phyloP scores from a whole-genome alignment of 495 filamentous ascomycete genomes.

The Usnea hakonensis region DNA sequence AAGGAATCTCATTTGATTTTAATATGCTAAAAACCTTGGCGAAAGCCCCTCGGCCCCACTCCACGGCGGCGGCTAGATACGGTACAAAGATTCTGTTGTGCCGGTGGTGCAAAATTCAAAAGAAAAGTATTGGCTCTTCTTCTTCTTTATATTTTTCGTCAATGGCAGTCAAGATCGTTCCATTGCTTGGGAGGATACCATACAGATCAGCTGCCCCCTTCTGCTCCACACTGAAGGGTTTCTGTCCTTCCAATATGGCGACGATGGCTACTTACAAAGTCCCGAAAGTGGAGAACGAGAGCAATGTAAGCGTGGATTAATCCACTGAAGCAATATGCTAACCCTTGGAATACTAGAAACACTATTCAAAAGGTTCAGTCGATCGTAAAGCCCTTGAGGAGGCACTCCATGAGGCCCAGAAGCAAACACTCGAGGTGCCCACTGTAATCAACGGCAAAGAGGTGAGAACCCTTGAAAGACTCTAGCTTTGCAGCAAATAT shows the following conservation, averaged over 20 bases:
- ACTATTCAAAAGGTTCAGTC: conserved; percentile 72
- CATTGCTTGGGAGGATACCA: not conserved
- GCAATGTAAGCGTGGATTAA: conserved; percentile 59
- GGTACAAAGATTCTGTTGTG: not conserved
- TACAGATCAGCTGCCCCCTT: not conserved
- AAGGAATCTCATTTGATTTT: no score
- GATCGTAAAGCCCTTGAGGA: conserved; percentile 67
- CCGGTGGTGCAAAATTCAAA: not conserved
- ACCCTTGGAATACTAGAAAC: conserved; percentile 50
- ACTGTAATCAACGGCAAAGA: conserved; percentile 72
- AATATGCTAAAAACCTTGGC: not conserved
- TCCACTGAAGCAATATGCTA: not conserved
- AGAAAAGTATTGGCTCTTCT: not conserved
- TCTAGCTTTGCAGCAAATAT: not conserved
- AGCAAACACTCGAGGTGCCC: conserved; percentile 61
- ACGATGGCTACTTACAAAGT: conserved; percentile 76
- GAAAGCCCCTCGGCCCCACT: not conserved
- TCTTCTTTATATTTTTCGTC: not conserved
- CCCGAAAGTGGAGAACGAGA: conserved; percentile 82
- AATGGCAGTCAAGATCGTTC: conserved; percentile 7
- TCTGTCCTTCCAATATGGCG: conserved; percentile 26
- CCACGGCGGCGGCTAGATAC: not conserved
- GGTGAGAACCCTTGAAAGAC: conserved; percentile 34
- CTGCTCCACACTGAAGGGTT: not conserved
- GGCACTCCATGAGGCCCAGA: conserved; percentile 51